A percentile compares a stretch with the other conserved stretches of the same genome.
Conservation (phyloP, 1,139 yeast species). For the Sugiyamaella neomexicana region DNA sequence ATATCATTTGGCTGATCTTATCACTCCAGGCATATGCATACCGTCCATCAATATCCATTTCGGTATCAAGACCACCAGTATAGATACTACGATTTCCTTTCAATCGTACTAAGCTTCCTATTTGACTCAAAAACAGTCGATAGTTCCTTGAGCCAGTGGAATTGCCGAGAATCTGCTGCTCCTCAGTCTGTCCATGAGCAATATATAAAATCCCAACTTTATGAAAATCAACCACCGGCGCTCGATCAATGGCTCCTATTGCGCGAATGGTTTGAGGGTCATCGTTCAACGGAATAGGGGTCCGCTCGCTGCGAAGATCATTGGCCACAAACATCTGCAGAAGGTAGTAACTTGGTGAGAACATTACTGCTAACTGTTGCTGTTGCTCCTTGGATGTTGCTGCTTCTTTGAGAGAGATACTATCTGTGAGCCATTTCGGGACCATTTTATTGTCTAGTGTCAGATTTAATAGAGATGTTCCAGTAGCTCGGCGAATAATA, state of each 20-base stretch:
- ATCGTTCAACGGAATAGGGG: slow-evolving; percentile 47
- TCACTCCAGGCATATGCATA: slow-evolving; percentile 74
- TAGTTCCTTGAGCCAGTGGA: slow-evolving; percentile 64
- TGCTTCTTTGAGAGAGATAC: slow-evolving; percentile 13
- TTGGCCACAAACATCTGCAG: slow-evolving; percentile 45
- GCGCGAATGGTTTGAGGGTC: slow-evolving; percentile 60
- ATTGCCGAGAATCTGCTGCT: slow-evolving; percentile 65
- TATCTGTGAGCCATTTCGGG: slow-evolving; percentile 37
- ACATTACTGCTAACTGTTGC: slow-evolving; percentile 26
- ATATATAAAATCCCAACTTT: slow-evolving; percentile 78
- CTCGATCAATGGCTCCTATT: slow-evolving; percentile 63
- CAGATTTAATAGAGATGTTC: slow-evolving; percentile 53
- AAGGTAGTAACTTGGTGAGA: slow-evolving; percentile 48
- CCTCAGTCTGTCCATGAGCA: slow-evolving; percentile 64
- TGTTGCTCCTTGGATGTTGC: neutral
- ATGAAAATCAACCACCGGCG: slow-evolving; percentile 77
- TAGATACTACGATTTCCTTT: slow-evolving; percentile 58
- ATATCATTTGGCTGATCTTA: slow-evolving; percentile 67
- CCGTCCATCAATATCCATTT: slow-evolving; percentile 69
- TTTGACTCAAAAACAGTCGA: slow-evolving; percentile 54
- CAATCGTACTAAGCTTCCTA: slow-evolving; percentile 62
- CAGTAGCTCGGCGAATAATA: slow-evolving; percentile 66
- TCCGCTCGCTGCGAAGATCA: slow-evolving; percentile 27
- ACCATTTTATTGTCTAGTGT: slow-evolving; percentile 47
- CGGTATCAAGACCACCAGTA: slow-evolving; percentile 79